Evolutionary conservation across 768 basidiomycete genomes (phyloP), one percentile per base, ranked within the genome.

Genomic region (Clitopilus passeckerianus): DNA sequence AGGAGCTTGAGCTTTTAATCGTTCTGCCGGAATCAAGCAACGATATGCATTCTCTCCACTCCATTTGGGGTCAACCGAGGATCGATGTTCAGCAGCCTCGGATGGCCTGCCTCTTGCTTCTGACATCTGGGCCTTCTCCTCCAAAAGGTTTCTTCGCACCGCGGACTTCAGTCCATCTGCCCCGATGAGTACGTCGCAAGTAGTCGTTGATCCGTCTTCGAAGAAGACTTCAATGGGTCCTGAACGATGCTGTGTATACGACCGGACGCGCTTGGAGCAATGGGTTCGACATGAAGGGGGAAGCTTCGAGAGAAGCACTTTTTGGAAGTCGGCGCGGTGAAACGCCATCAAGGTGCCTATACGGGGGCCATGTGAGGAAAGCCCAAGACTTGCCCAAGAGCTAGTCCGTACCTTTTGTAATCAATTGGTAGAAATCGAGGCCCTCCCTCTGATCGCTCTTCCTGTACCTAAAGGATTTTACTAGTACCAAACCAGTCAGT

Each of bases 311-410:
- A 90, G 75, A 57, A 91, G 75, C 1, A 78, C 80, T 20, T 73
- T 70, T 58, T 89, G 87, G 64, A 90, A 87, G 63, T 89, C 86
- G 22, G 86, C 78, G 15, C 89, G 83, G 69, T 89, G 88, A 61
- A 90, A 76, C 59, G 71, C 69, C 61, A 84, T 73, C 60, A 84
- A 57, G 58, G 71, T 70, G n/a, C 84, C 84, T 86, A 66, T 41
- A n/a, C 53, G 20, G 54, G 52, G 24, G 57, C 37, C 30, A 54
- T 22, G 46, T 60, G 46, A 53, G 57, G 50, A 24, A 24, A 50
- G 62, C 24, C 34, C 63, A 46, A 59, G 55, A 63, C 60, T 65
- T 57, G 43, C n/a, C 35, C 35, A 34, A 37, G 41, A 50, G 57
- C 55, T 53, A 54, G 30, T 66, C 4, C 73, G 24, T 60, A 86